Evolutionary conservation across 2,329 filamentous ascomycete species (phyloP).

Genomic region (Coniochaeta prunicola): DNA sequence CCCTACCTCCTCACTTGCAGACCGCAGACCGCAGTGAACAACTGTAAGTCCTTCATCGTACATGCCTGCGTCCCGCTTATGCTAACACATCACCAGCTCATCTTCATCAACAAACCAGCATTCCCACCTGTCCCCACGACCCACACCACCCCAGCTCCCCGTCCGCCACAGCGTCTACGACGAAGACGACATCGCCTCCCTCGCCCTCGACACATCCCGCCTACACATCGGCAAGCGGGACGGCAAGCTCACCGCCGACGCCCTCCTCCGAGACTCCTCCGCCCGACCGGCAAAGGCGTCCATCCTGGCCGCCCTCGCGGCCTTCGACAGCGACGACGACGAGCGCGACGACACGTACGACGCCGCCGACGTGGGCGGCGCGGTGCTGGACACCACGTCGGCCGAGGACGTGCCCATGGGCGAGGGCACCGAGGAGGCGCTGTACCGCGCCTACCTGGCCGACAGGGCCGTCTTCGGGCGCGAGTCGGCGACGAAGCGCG

Average conservation of each 20-base stretch:
- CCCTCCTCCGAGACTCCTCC: constrained; percentile 58
- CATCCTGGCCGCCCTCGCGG: constrained; percentile 78
- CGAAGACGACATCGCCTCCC: constrained; percentile 68
- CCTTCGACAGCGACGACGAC: constrained; percentile 91
- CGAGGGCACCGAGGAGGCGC: constrained; percentile 51
- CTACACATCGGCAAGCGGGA: constrained; percentile 74
- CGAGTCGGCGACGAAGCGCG: constrained; percentile 61
- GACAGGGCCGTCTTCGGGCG: constrained; percentile 62
- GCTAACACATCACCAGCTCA: constrained; percentile 9
- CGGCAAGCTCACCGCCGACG: constrained; percentile 59
- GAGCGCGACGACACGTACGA: constrained; percentile 98
- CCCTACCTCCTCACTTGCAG: constrained; percentile 62
- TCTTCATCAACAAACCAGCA: neutral
- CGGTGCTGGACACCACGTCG: constrained; percentile 57
- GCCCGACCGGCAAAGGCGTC: constrained; percentile 67
- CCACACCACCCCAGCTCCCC: constrained; percentile 50
- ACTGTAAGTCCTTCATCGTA: constrained; percentile 34
- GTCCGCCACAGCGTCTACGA: constrained; percentile 70
- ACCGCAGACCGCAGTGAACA: constrained; percentile 56
- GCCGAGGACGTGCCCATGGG: constrained; percentile 33
- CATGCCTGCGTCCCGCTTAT: neutral
- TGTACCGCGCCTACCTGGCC: constrained; percentile 67
- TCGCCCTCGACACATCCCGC: constrained; percentile 58
- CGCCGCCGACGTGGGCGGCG: constrained; percentile 81
- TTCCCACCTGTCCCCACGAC: constrained; percentile 42